Base-by-base conservation (phyloP, 495 filamentous ascomycete genomes). In the Podospora didyma region DNA sequence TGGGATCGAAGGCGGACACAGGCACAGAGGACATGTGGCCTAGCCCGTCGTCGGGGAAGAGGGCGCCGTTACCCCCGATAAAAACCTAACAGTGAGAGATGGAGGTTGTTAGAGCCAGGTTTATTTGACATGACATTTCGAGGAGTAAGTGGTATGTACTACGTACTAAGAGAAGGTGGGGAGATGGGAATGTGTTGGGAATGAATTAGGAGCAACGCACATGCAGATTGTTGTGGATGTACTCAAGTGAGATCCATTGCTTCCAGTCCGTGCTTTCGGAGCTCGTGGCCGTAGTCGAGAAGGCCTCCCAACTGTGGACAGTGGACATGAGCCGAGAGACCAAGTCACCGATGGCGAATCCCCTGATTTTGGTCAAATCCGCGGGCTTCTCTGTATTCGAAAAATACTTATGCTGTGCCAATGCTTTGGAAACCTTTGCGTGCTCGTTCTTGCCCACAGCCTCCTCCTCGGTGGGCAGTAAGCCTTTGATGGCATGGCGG, bases 1-100 rank as follows among this genome's bases (percentile, higher is more conserved):
- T 71, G 0, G 87, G 86, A 64, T 89, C 87, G 58, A 86, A 89
- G 20, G 80, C 80, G 9, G 87, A 80, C 54, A 82, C 85, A 0
- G 79, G 75, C 21, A 85, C 70, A 51, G 75, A 71, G 7, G 70
- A 70, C 83, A 89, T 85, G 61, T 88, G 84, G 12, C 4, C 86
- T 9, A 49, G 14, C 3, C 86, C 56, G 63, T 67, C 11, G 65
- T 59, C 11, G 9, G n/a, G n/a, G n/a, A n/a, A n/a, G n/a, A 12
- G 28, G 46, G 3, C 24, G 21, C 28, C 19, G 46, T 23, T 23
- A 23, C 46, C 34, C 7, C 34, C 46, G 46, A 49, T 31, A 14
- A 49, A 49, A 23, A 12, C 24, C 34, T 35, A 35, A 14, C 7
- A 7, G 14, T 35, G 34, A n/a, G n/a, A n/a, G n/a, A n/a, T n/a